Percentiles rank a stretch among this genome's conserved stretches.
Evolutionary conservation across 345 rosid genomes (phyloP).

Genomic region (Microcos paniculata): DNA sequence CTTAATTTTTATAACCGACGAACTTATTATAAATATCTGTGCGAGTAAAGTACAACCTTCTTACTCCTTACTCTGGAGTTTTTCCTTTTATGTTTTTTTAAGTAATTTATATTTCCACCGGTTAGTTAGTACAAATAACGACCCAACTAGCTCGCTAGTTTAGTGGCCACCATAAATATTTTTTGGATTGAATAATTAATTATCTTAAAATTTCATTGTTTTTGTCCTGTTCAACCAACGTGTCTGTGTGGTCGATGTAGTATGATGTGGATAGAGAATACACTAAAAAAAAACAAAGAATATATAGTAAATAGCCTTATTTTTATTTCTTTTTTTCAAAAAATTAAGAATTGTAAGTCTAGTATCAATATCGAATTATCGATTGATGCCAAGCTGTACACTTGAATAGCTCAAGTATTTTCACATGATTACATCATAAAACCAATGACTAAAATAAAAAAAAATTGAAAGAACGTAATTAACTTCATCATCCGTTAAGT

Average conservation of each 20-base stretch:
- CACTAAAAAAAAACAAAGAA: too few species aligned
- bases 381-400: conserved; percentile 3
- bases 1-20: too few species aligned
- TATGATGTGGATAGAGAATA: too few species aligned
- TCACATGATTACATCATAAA: conserved; percentile 1
- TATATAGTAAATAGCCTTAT: not conserved
- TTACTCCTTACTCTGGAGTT: too few species aligned
- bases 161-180: not conserved
- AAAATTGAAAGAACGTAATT: not conserved
- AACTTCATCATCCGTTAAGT: not conserved
- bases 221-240: not conserved
- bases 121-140: not conserved
- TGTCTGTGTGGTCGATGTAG: not conserved
- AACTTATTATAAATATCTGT: too few species aligned
- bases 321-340: not conserved
- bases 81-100: not conserved
- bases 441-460: not conserved
- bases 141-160: not conserved
- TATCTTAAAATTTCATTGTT: not conserved
- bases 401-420: not conserved
- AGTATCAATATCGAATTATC: not conserved
- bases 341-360: not conserved
- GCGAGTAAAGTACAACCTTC: not conserved
- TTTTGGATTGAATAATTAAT: not conserved
- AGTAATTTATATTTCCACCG: not conserved